Evolutionary conservation across 331 rosid genomes (phyloP), one percentile per base, ranked within the genome.

Genomic region (Telfairia occidentalis): DNA sequence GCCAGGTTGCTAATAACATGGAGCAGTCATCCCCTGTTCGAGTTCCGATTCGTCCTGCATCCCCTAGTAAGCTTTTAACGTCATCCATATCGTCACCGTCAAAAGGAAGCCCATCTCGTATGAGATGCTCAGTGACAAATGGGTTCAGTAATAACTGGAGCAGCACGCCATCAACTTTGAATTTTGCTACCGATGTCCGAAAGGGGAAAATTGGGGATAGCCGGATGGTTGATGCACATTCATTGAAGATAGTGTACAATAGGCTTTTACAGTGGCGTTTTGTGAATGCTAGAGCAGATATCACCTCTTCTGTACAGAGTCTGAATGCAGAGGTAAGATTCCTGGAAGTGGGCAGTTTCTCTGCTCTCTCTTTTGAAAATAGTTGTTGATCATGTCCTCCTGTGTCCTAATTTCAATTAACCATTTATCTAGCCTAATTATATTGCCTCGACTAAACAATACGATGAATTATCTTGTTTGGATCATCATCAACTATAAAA

Each of bases 261-360:
- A 84, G 97, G 82, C 84, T 84, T 46, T 61, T 95, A 82, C 99
- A 95, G 81, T 92, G 96, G 97, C 90, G 97, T 53, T 90, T 92
- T 28, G 89, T 84, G n/a, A 92, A 95, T 76, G 97, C 97, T 48
- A 90, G 89, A 78, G 89, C 89, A 60, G 85, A 83, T 80, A 74
- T 84, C 82, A 49, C 94, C 11, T 87, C 87, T 53, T 85, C 87
- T 75, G 81, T 78, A 28, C 99, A 87, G 85, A 86, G 69, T 73
- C 69, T 84, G 80, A 95, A 86, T 82, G 90, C 96, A 23, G 99
- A 95, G 97, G 99, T 95, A 64, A 40, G 50, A 35, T 55, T 75
- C 40, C 30, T 38, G 19, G 5, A 50, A 60, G 8, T 38, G 32
- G 32, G 1, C 32, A 34, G 15, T 66, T 12, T 42, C 54, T 40